Conservation (phyloP, 805 yeast genomes). For the Candida incommunis region DNA sequence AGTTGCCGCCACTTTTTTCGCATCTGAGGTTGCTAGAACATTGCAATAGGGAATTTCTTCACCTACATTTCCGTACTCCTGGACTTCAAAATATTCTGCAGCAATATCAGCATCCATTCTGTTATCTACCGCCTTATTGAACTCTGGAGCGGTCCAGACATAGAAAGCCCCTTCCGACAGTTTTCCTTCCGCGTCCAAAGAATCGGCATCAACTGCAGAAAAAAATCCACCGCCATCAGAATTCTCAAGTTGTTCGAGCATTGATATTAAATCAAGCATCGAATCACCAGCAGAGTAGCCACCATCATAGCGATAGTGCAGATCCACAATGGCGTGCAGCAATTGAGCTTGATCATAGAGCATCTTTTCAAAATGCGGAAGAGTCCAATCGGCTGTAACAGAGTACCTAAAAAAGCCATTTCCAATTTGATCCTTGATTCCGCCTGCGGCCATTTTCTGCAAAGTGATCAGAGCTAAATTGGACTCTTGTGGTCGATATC, state of each 20-base stretch:
- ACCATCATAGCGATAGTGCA: not conserved
- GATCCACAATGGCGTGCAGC: slow-evolving; percentile 19
- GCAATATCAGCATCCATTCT: slow-evolving; percentile 21
- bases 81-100: slow-evolving; percentile 22
- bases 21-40: not conserved
- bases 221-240: slow-evolving; percentile 16
- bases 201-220: slow-evolving; percentile 23
- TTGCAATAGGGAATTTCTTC: not conserved
- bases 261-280: not conserved
- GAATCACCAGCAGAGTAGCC: not conserved
- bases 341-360: slow-evolving; percentile 24
- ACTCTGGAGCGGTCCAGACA: slow-evolving; percentile 22
- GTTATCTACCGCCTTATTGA: slow-evolving; percentile 15
- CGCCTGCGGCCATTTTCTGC: slow-evolving; percentile 19
- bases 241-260: slow-evolving; percentile 7
- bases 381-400: slow-evolving; percentile 25
- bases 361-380: slow-evolving; percentile 28
- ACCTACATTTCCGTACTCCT: slow-evolving; percentile 22
- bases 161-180: slow-evolving; percentile 22
- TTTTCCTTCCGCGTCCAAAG: slow-evolving; percentile 11
- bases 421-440: slow-evolving; percentile 25
- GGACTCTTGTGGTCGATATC: slow-evolving; percentile 4
- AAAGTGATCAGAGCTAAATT: slow-evolving; percentile 14
- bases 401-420: slow-evolving; percentile 25
- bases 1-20: slow-evolving; percentile 17